Base-by-base conservation (phyloP, 2,329 filamentous ascomycete genomes). In the Byssothecium circinans region DNA sequence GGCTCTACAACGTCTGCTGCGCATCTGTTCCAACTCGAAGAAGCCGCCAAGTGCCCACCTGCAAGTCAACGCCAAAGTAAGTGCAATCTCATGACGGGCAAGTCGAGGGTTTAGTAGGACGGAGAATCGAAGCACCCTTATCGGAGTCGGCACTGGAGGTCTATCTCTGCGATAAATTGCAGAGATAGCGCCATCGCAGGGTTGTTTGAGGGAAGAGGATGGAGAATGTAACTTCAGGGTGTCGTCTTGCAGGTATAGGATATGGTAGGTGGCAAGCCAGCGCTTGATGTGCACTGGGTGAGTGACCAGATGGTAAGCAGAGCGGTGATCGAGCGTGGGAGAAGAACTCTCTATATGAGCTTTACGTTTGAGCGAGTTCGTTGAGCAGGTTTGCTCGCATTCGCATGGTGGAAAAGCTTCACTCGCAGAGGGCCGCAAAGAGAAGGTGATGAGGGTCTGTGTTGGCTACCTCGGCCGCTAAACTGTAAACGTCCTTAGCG, bases 171-270 rank as follows among this genome's bases (percentile, higher is more conserved):
- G 18, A 49, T 53, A 51, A 49, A 57, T 46, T 51, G 32, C 39
- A 11, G 22, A 23, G 48, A 56, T 56, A 49, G 50, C 52, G 53
- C 52, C 38, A 57, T 57, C 18, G 40, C 45, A 43, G 38, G 53
- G 40, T 22, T 35, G 29, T 8, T 32, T 45, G 38, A 37, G 42
- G 33, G 34, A 33, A 37, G 33, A 40, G 45, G 22, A 37, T 33
- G 12, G 10, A 32, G 6, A 5, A 41, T 35, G 30, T 8, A 25
- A 41, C 18, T 4, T 38, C 30, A 14, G 37, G 29, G 29, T 32
- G 29, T 32, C 29, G 14, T 32, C 4, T 32, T 14, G 29, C 14
- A 18, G 25, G 33, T 45, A 18, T 22, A 41, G 35, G 5, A 12
- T 14, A 32, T n/a, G 29, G 29, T n/a, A 32, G 6, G 14, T 32